Conservation (phyloP, 1,284 basidiomycete species). For the Cutaneotrichosporon daszewskae region DNA sequence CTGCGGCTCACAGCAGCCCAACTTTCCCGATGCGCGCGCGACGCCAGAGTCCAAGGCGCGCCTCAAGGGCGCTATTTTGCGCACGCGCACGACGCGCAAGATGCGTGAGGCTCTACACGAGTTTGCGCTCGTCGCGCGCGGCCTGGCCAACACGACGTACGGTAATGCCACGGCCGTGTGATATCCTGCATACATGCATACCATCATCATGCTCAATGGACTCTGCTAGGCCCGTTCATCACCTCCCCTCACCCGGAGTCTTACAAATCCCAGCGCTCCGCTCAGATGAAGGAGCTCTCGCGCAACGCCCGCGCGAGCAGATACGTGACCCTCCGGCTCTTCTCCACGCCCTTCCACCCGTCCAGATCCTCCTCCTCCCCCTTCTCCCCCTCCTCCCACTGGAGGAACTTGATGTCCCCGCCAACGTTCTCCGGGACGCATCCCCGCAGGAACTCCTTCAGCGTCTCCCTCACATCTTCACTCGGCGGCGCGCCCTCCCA, state of each 20-base stretch:
- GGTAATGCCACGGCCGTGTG: slow-evolving; percentile 43
- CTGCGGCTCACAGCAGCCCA: slow-evolving; percentile 1
- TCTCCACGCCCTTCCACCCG: slow-evolving; percentile 22
- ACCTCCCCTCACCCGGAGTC: too few relatives aligned
- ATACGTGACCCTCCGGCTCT: slow-evolving; percentile 14
- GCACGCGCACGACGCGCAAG: slow-evolving; percentile 42
- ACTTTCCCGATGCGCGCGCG: slow-evolving; percentile 43
- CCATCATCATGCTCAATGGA: not conserved
- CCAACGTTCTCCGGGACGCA: slow-evolving; percentile 28
- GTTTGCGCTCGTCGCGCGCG: slow-evolving; percentile 46
- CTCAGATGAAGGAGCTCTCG: slow-evolving; percentile 13
- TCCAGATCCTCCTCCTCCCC: not conserved
- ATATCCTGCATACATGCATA: not conserved
- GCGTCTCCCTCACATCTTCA: slow-evolving; percentile 2
- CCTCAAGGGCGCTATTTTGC: slow-evolving; percentile 64
- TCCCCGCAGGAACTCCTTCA: slow-evolving; percentile 30
- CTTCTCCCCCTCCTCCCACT: slow-evolving; percentile 12
- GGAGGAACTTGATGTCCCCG: slow-evolving; percentile 19
- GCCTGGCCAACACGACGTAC: slow-evolving; percentile 46
- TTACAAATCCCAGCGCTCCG: too few relatives aligned
- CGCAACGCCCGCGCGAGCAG: slow-evolving; percentile 14
- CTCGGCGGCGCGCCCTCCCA: slow-evolving; percentile 13
- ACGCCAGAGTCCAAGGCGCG: slow-evolving; percentile 64
- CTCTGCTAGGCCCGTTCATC: too few relatives aligned
- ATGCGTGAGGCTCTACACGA: slow-evolving; percentile 49